Conservation (phyloP, 495 filamentous ascomycete species). For the Neurospora sp. region DNA sequence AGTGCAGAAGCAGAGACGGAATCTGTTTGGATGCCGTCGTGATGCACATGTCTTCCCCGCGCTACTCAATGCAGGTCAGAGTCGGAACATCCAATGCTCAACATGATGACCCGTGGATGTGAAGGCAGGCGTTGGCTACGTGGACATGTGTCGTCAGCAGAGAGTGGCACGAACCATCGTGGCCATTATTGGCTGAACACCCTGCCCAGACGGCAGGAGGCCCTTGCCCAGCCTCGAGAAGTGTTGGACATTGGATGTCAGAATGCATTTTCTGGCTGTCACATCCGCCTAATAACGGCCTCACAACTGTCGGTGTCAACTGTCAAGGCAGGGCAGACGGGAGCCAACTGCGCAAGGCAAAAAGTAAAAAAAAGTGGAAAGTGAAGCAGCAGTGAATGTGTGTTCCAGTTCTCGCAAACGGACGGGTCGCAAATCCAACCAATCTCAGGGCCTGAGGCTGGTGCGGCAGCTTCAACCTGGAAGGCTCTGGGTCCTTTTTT, state of each 20-base stretch:
- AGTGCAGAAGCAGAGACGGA: neutral
- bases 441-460: neutral
- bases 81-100: neutral
- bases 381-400: neutral
- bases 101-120: neutral
- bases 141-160: slow-evolving; percentile 4
- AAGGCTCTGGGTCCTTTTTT: neutral
- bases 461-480: neutral
- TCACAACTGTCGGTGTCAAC: neutral
- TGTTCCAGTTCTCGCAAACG: neutral
- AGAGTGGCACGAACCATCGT: neutral
- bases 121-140: slow-evolving; percentile 7
- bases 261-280: neutral
- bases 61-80: neutral
- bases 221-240: neutral
- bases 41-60: neutral
- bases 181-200: neutral
- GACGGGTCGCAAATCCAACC: neutral
- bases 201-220: neutral
- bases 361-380: neutral
- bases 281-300: neutral
- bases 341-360: neutral
- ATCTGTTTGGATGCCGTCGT: neutral
- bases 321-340: neutral
- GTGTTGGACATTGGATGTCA: neutral